Conservation (phyloP, 345 rosid genomes). For the Theobroma cacao region DNA sequence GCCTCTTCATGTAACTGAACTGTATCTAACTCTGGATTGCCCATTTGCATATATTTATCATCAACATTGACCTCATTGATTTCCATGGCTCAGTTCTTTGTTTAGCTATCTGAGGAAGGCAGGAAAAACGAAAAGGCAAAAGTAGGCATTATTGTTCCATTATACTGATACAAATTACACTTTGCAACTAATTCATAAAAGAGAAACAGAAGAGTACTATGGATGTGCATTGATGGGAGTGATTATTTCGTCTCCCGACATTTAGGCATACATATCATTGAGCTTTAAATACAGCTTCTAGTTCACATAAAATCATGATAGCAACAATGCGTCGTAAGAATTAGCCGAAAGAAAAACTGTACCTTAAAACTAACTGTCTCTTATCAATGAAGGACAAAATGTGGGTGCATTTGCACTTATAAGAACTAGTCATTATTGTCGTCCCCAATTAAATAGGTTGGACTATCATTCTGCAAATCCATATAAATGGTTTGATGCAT, state of each 20-base stretch:
- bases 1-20: conserved; percentile 21
- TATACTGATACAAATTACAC: background rate
- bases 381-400: background rate
- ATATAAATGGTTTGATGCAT: background rate
- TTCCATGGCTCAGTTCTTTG: conserved; percentile 18
- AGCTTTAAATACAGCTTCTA: background rate
- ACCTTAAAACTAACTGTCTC: background rate
- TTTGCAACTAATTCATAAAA: background rate
- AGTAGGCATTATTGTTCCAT: background rate
- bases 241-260: background rate
- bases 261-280: background rate
- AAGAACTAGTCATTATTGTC: background rate
- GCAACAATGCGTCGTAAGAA: background rate
- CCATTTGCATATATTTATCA: background rate
- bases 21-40: conserved; percentile 9
- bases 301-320: background rate
- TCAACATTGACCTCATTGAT: conserved; percentile 17
- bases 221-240: background rate
- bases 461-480: background rate
- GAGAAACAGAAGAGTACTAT: background rate
- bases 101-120: conserved; percentile 12
- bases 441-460: background rate
- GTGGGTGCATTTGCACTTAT: background rate
- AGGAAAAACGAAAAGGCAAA: background rate
- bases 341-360: background rate